phyloP scores from a whole-genome alignment of 2,329 filamentous ascomycete genomes.

The Rutstroemia sp. region DNA sequence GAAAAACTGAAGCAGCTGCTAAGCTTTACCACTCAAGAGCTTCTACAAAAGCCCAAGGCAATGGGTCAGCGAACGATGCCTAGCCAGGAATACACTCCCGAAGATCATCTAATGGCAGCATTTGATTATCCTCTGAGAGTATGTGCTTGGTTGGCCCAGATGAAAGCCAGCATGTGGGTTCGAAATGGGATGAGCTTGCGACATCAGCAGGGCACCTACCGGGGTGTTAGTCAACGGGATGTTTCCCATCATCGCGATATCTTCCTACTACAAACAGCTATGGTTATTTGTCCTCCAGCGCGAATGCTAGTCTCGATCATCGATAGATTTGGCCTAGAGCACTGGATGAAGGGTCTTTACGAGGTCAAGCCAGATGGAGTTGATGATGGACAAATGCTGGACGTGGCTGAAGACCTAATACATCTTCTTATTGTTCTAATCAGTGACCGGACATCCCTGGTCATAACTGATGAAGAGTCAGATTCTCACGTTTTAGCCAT shows the following conservation, averaged over 20 bases:
- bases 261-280: slow-evolving; percentile 83
- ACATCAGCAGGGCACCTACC: slow-evolving; percentile 91
- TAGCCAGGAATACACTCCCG: slow-evolving; percentile 50
- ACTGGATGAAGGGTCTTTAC: slow-evolving; percentile 82
- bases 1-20: slow-evolving; percentile 62
- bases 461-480: slow-evolving; percentile 58
- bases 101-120: slow-evolving; percentile 77
- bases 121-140: slow-evolving; percentile 93
- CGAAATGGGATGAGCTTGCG: slow-evolving; percentile 92
- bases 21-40: slow-evolving; percentile 62
- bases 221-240: slow-evolving; percentile 81
- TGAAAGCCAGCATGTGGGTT: slow-evolving; percentile 98
- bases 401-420: slow-evolving; percentile 92
- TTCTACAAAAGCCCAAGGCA: slow-evolving; percentile 55
- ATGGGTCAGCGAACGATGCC: slow-evolving; percentile 52
- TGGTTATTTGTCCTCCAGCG: slow-evolving; percentile 78
- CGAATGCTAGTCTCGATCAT: slow-evolving; percentile 83
- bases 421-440: slow-evolving; percentile 87
- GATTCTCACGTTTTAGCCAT: slow-evolving; percentile 63
- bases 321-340: slow-evolving; percentile 81
- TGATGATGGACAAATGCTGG: slow-evolving; percentile 81
- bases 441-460: slow-evolving; percentile 77
- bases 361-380: slow-evolving; percentile 63
- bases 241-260: slow-evolving; percentile 93
- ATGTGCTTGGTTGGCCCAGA: slow-evolving; percentile 93